A percentile compares a stretch with the other conserved stretches of the same genome.
These are phyloP conservation scores for Eimeria praecox DNA, from an alignment of 169 alveolate species.

Conservation along the genomic window DNA sequence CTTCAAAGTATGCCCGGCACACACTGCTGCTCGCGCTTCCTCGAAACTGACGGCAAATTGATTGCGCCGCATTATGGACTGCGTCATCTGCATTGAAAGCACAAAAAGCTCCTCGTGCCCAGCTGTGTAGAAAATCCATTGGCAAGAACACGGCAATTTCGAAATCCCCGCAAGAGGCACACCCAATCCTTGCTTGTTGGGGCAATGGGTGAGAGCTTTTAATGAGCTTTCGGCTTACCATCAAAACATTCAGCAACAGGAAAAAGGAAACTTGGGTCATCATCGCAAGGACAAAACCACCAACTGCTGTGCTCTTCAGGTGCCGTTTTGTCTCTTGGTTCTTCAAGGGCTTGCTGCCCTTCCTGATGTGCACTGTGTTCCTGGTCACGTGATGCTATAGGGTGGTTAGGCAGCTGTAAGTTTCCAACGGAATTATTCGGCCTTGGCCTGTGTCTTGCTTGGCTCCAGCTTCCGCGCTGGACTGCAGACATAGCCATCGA, in stretches of 20 bases:
- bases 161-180: not conserved
- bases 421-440: not conserved
- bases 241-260: slow-evolving; percentile 47
- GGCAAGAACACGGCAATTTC: not conserved
- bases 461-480: not conserved
- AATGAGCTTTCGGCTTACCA: not conserved
- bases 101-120: not conserved
- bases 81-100: slow-evolving; percentile 52
- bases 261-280: slow-evolving; percentile 41
- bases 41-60: slow-evolving; percentile 62
- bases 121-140: not conserved
- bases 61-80: slow-evolving; percentile 44
- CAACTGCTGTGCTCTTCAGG: slow-evolving; percentile 32
- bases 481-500: not conserved
- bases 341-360: slow-evolving; percentile 16
- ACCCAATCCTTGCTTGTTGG: not conserved
- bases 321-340: not conserved
- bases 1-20: slow-evolving; percentile 54
- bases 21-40: slow-evolving; percentile 67
- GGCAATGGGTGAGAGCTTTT: not conserved
- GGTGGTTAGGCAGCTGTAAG: not conserved
- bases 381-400: not conserved
- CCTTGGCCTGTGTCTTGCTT: not conserved
- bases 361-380: not conserved
- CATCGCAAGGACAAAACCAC: slow-evolving; percentile 68